These are phyloP conservation scores for Cicer pinnatifidum DNA, from an alignment of 306 rosid species.

Conservation along the genomic window DNA sequence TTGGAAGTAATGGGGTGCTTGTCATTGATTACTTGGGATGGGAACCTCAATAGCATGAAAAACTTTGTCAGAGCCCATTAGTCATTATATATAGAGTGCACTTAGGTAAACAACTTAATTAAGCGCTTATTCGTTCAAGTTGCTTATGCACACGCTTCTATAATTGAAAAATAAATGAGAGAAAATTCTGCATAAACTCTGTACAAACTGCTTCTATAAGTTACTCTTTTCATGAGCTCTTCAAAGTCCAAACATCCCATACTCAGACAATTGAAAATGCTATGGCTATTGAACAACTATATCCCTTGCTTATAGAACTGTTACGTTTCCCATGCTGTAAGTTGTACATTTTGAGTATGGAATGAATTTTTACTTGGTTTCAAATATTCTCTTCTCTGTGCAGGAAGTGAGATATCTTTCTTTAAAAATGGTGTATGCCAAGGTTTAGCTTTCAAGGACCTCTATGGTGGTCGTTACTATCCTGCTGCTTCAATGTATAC, in stretches of 20 bases:
- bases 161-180: neutral
- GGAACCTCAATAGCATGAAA: slow-evolving; percentile 9
- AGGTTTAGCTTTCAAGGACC: slow-evolving; percentile 89
- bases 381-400: slow-evolving; percentile 44
- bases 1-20: slow-evolving; percentile 25
- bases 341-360: slow-evolving; percentile 36
- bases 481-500: slow-evolving; percentile 98
- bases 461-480: slow-evolving; percentile 87
- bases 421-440: slow-evolving; percentile 87
- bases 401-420: slow-evolving; percentile 95
- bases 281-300: slow-evolving; percentile 16
- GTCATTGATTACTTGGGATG: slow-evolving; percentile 25
- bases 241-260: neutral
- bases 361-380: slow-evolving; percentile 31
- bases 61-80: slow-evolving; percentile 8
- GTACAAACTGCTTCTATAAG: neutral
- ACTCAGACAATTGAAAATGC: neutral
- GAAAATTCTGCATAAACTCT: slow-evolving; percentile 4
- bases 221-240: neutral
- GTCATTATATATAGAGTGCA: neutral
- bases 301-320: slow-evolving; percentile 21
- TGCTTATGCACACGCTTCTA: slow-evolving; percentile 2
- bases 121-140: neutral
- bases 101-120: neutral
- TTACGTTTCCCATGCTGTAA: slow-evolving; percentile 32